These are phyloP conservation scores for Kickxella alabastrina DNA, from an alignment of 192 early-diverging fungal species.

Conservation along the genomic window DNA sequence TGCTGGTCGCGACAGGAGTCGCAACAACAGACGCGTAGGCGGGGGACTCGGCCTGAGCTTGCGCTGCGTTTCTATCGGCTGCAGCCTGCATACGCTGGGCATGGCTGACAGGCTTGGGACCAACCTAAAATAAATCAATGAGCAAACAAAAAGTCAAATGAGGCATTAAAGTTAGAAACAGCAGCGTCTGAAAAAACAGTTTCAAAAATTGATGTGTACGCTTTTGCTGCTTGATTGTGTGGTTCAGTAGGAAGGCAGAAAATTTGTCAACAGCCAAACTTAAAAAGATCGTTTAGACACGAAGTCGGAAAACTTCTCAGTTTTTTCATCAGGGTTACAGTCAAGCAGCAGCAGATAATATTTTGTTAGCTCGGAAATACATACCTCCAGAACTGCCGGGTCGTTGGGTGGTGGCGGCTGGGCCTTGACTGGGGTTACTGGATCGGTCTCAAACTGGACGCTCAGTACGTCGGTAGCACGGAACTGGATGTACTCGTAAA, in stretches of 20 bases:
- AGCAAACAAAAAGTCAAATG: too few relatives aligned
- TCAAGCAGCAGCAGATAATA: background rate
- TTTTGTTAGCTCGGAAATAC: slow-evolving; percentile 4
- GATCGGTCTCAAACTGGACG: slow-evolving; percentile 59
- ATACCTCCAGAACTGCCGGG: slow-evolving; percentile 75
- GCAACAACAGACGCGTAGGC: slow-evolving; percentile 11
- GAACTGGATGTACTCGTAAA: slow-evolving; percentile 92
- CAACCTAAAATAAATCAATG: slow-evolving; percentile 5
- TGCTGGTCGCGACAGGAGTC: background rate
- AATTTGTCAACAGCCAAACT: slow-evolving; percentile 36
- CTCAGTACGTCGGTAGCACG: slow-evolving; percentile 90
- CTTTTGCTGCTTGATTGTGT: background rate
- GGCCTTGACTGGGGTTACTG: slow-evolving; percentile 53
- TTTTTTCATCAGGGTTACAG: slow-evolving; percentile 25
- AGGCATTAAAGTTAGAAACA: too few relatives aligned
- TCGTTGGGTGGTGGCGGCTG: slow-evolving; percentile 65
- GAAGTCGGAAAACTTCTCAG: slow-evolving; percentile 37
- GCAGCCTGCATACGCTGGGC: slow-evolving; percentile 11
- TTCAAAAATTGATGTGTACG: too few relatives aligned
- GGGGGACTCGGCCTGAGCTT: slow-evolving; percentile 7
- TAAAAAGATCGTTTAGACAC: slow-evolving; percentile 19
- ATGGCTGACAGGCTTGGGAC: slow-evolving; percentile 13
- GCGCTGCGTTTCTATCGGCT: too few relatives aligned
- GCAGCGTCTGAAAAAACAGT: too few relatives aligned
- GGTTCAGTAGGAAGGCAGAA: slow-evolving; percentile 51